Percentiles rank a stretch among this genome's conserved stretches.
Conservation (phyloP, 148 eudicot species). For the Rhododendron ovatum region DNA sequence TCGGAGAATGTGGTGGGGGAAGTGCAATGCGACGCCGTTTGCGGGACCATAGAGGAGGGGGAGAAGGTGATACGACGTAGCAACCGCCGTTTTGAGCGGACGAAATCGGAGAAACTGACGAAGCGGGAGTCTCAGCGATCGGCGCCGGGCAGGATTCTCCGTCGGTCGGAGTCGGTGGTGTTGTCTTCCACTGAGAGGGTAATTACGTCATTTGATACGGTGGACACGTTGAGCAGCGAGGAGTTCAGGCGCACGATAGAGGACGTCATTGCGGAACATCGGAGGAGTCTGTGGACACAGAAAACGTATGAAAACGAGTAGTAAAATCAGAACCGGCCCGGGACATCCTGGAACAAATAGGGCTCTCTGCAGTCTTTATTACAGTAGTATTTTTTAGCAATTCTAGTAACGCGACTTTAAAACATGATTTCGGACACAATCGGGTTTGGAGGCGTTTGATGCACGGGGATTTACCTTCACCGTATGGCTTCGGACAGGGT, state of each 20-base stretch:
- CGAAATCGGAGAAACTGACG: conserved; percentile 39
- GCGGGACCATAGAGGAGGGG: conserved; percentile 22
- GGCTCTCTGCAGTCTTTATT: too few relatives aligned
- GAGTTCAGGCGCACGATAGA: conserved; percentile 60
- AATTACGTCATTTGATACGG: conserved; percentile 18
- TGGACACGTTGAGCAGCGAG: conserved; percentile 52
- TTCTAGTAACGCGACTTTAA: neutral
- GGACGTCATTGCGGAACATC: conserved; percentile 52
- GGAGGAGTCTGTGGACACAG: conserved; percentile 28
- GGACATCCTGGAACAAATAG: neutral
- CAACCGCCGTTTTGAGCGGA: conserved; percentile 28
- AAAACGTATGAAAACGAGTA: conserved; percentile 9
- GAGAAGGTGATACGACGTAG: conserved; percentile 15
- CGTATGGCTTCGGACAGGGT: neutral
- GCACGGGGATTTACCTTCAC: neutral
- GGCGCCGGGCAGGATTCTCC: conserved; percentile 23
- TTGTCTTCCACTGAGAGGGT: neutral
- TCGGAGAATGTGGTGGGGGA: neutral
- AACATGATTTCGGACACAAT: too few relatives aligned
- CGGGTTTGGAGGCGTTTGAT: neutral
- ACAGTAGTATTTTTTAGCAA: too few relatives aligned
- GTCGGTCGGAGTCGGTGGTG: conserved; percentile 42
- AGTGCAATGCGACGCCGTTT: conserved; percentile 13
- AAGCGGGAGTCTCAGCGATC: conserved; percentile 13
- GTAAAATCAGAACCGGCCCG: neutral